Evolutionary conservation across 306 rosid species (phyloP), one percentile per base, ranked within the genome.

Genomic region (Quercus aquifolioides): DNA sequence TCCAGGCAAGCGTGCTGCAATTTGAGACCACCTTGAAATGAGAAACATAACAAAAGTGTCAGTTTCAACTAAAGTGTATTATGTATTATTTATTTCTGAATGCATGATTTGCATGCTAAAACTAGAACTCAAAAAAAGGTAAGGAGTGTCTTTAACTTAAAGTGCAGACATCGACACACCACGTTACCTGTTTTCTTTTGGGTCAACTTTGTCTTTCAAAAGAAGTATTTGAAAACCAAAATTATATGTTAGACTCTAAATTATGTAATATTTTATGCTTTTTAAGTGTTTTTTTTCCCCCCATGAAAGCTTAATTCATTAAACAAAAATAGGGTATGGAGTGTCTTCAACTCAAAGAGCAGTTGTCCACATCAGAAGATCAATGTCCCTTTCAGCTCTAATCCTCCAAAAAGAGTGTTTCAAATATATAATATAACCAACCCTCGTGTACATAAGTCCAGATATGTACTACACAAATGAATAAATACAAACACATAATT

Each of bases 1-100:
- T 4, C 98, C 99, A 0, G 99, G 98, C 56, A 95, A 84, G 3
- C 97, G 90, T 2, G 99, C 94, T 13, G 99, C 98, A 76, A 95
- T 95, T 80, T 95, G 99, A 21, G 99, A 95, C 99, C 99, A 95
- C 89, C 99, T 95, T 76, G 6, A 33, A 73, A 76, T 43, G 33
- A 62, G 12, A 75, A 85, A 68, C 69, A 62, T 21, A 5, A 62
- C 64, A 10, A 31, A 6, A 64, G 23, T 25, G 82, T 87, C 74
- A 82, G 65, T 26, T 51, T 77, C 80, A 71, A 5, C 6, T 76
- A 70, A 78, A 51, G 76, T 33, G 11, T 67, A 63, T 21, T 38
- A 46, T 18, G 33, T 58, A 23, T 69, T 19, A 43, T 52, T 64
- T 41, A 41, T 41, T 13, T 38, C 3, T n/a, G 56, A 55, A 62